A percentile compares a stretch with the other conserved stretches of the same genome.
These are phyloP conservation scores for Penicillium manginii DNA, from an alignment of 495 filamentous ascomycete genomes.

Conservation along the genomic window DNA sequence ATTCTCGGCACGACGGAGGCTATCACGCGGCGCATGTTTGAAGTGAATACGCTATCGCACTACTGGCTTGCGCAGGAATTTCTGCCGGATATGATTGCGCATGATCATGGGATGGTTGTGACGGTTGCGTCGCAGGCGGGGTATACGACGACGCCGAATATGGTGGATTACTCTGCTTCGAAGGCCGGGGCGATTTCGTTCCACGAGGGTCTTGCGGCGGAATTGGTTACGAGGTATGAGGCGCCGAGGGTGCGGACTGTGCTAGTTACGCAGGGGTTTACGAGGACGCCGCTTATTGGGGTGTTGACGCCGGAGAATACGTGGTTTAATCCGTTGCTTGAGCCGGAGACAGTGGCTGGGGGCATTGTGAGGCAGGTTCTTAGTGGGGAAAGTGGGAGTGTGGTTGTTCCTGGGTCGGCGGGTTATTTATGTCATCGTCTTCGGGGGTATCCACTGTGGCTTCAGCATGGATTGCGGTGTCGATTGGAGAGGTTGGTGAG, in stretches of 20 bases:
- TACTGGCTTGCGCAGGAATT: constrained; percentile 68
- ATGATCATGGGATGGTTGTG: constrained; percentile 75
- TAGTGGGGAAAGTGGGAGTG: constrained; percentile 57
- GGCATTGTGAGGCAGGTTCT: constrained; percentile 62
- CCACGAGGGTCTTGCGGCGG: constrained; percentile 70
- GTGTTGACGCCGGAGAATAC: constrained; percentile 57
- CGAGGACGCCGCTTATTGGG: constrained; percentile 62
- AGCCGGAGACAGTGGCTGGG: constrained; percentile 68
- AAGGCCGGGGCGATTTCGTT: constrained; percentile 71
- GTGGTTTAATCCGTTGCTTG: constrained; percentile 59
- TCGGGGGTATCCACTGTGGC: constrained; percentile 47
- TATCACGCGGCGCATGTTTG: constrained; percentile 66
- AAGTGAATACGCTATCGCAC: constrained; percentile 72
- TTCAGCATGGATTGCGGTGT: constrained; percentile 39
- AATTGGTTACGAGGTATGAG: constrained; percentile 63
- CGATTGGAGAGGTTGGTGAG: constrained; percentile 38
- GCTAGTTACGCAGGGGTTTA: constrained; percentile 67
- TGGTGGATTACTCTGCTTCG: constrained; percentile 69
- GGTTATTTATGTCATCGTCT: constrained; percentile 37
- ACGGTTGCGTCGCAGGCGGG: constrained; percentile 69
- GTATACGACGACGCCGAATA: constrained; percentile 61
- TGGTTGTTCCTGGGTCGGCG: constrained; percentile 52
- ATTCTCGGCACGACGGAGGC: constrained; percentile 60
- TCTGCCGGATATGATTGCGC: constrained; percentile 63
- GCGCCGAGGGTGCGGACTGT: constrained; percentile 68